phyloP scores from a whole-genome alignment of 768 basidiomycete species.

The Chalciporus chontae region DNA sequence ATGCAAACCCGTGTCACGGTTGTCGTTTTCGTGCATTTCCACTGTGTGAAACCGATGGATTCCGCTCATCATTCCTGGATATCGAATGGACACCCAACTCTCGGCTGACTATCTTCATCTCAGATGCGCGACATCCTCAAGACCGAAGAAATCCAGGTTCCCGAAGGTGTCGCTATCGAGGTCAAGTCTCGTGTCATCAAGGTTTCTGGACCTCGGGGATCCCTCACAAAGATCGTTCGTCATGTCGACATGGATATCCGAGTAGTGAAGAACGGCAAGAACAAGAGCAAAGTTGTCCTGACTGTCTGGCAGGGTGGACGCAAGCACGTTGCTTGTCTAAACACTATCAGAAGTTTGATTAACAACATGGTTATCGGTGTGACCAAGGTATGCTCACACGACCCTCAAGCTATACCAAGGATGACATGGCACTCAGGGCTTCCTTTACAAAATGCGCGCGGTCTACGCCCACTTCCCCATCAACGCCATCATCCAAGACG shows the following conservation, averaged over 20 bases:
- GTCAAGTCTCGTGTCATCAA: conserved; percentile 91
- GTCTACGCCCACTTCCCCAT: conserved; percentile 99
- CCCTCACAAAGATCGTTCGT: conserved; percentile 86
- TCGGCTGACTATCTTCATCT: conserved; percentile 22
- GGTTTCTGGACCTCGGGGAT: conserved; percentile 91
- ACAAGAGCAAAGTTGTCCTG: conserved; percentile 71
- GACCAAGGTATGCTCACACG: conserved; percentile 62
- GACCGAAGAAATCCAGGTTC: conserved; percentile 90
- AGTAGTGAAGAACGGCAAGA: conserved; percentile 67
- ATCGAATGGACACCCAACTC: conserved; percentile 31
- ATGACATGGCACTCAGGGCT: conserved; percentile 58
- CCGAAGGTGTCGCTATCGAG: conserved; percentile 77
- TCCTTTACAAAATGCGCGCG: conserved; percentile 99
- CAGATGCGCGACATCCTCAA: conserved; percentile 93
- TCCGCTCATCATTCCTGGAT: conserved; percentile 33
- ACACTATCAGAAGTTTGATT: conserved; percentile 93
- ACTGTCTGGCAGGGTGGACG: conserved; percentile 98
- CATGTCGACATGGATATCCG: conserved; percentile 95
- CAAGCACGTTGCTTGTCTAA: conserved; percentile 97
- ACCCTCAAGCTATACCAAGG: background rate
- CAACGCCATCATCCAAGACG: conserved; percentile 91
- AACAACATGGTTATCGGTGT: conserved; percentile 98
- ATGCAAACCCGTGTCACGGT: background rate
- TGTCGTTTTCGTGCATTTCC: conserved; percentile 5
- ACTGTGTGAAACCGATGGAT: conserved; percentile 33